These are phyloP conservation scores for Ganoderma lingzhi DNA, from an alignment of 1,284 basidiomycete species.

Conservation along the genomic window DNA sequence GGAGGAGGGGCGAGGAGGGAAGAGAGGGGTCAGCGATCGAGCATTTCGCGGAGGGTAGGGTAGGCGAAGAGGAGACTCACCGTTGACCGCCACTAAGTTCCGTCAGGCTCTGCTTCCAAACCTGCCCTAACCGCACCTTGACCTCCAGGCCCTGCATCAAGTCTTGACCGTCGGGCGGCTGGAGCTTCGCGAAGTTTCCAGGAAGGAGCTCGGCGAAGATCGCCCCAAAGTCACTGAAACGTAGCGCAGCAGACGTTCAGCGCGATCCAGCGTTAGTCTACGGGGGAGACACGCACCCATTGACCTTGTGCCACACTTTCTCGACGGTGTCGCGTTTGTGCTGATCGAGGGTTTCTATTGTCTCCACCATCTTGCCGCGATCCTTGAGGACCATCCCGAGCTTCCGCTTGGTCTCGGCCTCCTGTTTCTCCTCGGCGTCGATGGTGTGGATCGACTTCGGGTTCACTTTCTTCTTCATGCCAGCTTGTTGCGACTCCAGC, in stretches of 20 bases:
- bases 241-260: background rate
- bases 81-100: constrained; percentile 98
- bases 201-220: constrained; percentile 98
- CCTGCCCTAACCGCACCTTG: constrained; percentile 92
- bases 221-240: constrained; percentile 88
- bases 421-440: constrained; percentile 97
- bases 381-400: constrained; percentile 91
- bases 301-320: constrained; percentile 97
- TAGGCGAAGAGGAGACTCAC: constrained; percentile 50
- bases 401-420: constrained; percentile 88
- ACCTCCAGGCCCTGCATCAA: constrained; percentile 96
- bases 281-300: constrained; percentile 63
- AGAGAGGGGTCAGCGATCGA: background rate
- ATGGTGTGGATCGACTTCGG: constrained; percentile 97
- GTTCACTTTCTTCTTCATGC: constrained; percentile 96
- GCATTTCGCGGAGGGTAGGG: background rate
- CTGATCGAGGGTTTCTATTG: constrained; percentile 91
- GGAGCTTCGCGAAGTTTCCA: constrained; percentile 95
- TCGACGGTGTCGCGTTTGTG: constrained; percentile 95
- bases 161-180: constrained; percentile 93
- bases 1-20: no score
- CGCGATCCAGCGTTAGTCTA: no score
- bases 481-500: constrained; percentile 83
- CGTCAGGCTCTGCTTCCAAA: constrained; percentile 98
- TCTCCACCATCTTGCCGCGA: constrained; percentile 95